These are phyloP conservation scores for Trypanosoma brucei DNA, from an alignment of 208 protist species.

Conservation along the genomic window DNA sequence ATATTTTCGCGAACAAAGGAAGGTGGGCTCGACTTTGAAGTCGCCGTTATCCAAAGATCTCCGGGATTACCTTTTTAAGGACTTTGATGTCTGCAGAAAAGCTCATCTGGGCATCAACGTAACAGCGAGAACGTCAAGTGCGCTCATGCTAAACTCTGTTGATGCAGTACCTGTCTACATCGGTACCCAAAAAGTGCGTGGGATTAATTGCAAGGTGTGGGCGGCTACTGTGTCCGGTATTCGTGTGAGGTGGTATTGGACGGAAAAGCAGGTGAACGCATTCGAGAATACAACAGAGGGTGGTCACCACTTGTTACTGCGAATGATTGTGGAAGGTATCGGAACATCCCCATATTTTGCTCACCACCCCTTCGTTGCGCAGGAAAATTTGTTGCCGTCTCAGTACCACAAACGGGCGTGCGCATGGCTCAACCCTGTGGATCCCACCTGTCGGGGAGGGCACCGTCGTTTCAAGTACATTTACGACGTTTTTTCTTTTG, in stretches of 20 bases:
- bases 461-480: conserved; percentile 21
- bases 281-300: not conserved
- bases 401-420: conserved; percentile 21
- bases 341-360: conserved; percentile 35
- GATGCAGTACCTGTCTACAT: conserved; percentile 25
- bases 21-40: not conserved
- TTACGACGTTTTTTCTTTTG: conserved; percentile 40
- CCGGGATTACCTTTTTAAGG: conserved; percentile 36
- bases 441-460: not conserved
- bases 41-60: conserved; percentile 2
- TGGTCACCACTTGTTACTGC: conserved; percentile 23
- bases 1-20: conserved; percentile 4
- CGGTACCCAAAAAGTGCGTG: conserved; percentile 38
- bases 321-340: conserved; percentile 31
- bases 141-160: conserved; percentile 22
- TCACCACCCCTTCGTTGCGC: conserved; percentile 48
- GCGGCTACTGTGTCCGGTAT: conserved; percentile 19
- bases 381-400: conserved; percentile 29
- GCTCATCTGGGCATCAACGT: conserved; percentile 27
- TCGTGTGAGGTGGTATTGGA: conserved; percentile 42
- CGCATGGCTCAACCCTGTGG: conserved; percentile 16
- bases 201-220: conserved; percentile 41
- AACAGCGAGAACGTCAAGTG: conserved; percentile 1
- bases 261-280: conserved; percentile 1
- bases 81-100: conserved; percentile 25